Percentiles rank a stretch among this genome's conserved stretches.
Evolutionary conservation across 768 basidiomycete genomes (phyloP).

Genomic region (Lactarius tabidus): DNA sequence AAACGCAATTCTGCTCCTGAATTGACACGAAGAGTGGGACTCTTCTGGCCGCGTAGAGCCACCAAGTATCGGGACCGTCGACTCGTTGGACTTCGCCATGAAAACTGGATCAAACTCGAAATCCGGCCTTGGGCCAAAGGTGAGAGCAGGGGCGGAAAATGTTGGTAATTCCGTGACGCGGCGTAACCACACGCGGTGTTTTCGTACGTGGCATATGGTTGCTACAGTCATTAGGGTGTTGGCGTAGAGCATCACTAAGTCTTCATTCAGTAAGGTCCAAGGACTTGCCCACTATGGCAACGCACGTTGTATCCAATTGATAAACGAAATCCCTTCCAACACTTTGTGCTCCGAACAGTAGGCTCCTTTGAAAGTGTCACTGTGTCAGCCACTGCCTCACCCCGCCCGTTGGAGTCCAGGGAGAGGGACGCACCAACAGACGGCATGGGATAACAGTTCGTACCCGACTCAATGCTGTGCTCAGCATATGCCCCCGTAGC

Average conservation of each 20-base stretch:
- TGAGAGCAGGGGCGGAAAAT: slow-evolving; percentile 17
- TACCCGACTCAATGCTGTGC: neutral
- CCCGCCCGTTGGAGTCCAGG: neutral
- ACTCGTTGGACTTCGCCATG: slow-evolving; percentile 2
- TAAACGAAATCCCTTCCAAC: slow-evolving; percentile 10
- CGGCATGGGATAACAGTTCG: neutral
- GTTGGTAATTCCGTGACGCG: slow-evolving; percentile 13
- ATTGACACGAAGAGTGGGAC: slow-evolving; percentile 2
- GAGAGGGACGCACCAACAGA: neutral
- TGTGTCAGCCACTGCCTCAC: neutral
- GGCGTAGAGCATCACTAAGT: slow-evolving; percentile 20
- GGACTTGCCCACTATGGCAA: too few relatives aligned
- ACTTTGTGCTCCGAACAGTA: slow-evolving; percentile 7
- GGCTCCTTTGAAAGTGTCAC: slow-evolving; percentile 1
- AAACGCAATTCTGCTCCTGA: slow-evolving; percentile 11
- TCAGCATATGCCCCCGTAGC: slow-evolving; percentile 9
- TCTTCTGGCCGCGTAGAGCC: neutral
- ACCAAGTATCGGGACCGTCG: slow-evolving; percentile 1
- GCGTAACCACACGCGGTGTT: slow-evolving; percentile 8
- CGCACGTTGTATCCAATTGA: slow-evolving; percentile 23
- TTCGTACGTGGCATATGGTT: slow-evolving; percentile 23
- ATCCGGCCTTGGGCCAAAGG: slow-evolving; percentile 6
- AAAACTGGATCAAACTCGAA: neutral
- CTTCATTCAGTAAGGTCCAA: slow-evolving; percentile 8
- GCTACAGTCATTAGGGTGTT: slow-evolving; percentile 23